Conservation (phyloP, 768 basidiomycete species). For the Gloeostereum incarnatum region DNA sequence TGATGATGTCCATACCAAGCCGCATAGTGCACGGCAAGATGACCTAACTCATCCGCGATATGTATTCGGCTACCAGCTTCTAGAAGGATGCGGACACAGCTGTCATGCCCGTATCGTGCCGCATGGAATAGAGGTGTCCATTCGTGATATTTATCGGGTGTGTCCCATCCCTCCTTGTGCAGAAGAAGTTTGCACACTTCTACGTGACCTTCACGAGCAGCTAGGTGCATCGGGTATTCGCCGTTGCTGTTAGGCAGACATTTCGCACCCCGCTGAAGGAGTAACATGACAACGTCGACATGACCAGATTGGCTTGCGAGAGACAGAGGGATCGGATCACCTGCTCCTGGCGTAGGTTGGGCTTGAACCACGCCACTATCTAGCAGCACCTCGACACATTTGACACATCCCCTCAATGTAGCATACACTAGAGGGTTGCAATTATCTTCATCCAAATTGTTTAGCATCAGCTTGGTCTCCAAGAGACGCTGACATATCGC, state of each 20-base stretch:
- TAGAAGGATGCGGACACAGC: constrained; percentile 71
- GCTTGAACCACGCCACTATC: constrained; percentile 59
- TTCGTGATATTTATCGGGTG: constrained; percentile 93
- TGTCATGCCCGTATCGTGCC: constrained; percentile 72
- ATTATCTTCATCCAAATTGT: constrained; percentile 83
- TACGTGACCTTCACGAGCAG: constrained; percentile 85
- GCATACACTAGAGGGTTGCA: constrained; percentile 93
- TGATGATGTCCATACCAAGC: constrained; percentile 89
- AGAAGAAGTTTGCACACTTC: constrained; percentile 77
- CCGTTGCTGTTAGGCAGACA: constrained; percentile 87
- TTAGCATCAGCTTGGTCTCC: constrained; percentile 53
- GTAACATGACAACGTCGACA: constrained; percentile 66
- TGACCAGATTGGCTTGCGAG: constrained; percentile 90
- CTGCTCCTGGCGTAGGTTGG: constrained; percentile 44
- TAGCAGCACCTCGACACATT: constrained; percentile 78
- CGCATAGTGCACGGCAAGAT: constrained; percentile 85
- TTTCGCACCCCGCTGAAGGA: constrained; percentile 70
- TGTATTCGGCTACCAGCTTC: constrained; percentile 73
- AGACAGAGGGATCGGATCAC: constrained; percentile 79
- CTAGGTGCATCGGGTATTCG: constrained; percentile 95
- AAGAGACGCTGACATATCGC: constrained; percentile 69
- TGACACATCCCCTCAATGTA: constrained; percentile 74
- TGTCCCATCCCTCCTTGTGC: constrained; percentile 69
- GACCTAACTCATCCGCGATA: constrained; percentile 74
- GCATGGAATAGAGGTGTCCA: constrained; percentile 98